phyloP scores from a whole-genome alignment of 2,329 filamentous ascomycete genomes.

The Cordyceps javanica region DNA sequence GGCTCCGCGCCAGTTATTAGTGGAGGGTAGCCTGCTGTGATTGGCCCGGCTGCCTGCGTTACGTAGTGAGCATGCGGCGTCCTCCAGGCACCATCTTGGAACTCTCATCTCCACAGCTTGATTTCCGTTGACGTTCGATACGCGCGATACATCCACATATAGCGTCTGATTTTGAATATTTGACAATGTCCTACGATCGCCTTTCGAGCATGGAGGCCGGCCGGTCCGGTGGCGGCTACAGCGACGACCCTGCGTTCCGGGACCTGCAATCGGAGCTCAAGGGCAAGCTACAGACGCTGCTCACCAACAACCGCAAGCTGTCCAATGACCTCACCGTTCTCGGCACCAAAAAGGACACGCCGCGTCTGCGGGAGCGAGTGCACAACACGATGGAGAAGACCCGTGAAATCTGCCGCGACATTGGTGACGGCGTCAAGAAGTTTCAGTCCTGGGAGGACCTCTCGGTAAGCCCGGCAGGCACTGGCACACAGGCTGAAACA shows the following conservation, averaged over 20 bases:
- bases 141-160: neutral
- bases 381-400: conserved; percentile 84
- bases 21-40: neutral
- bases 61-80: conserved; percentile 17
- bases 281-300: conserved; percentile 82
- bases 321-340: conserved; percentile 78
- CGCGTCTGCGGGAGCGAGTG: conserved; percentile 83
- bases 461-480: conserved; percentile 45
- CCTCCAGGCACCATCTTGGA: conserved; percentile 19
- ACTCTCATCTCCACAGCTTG: conserved; percentile 8
- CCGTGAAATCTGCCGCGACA: conserved; percentile 78
- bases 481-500: neutral
- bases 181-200: conserved; percentile 82
- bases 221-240: conserved; percentile 70
- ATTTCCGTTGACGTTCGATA: neutral
- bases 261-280: conserved; percentile 75
- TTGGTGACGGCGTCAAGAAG: conserved; percentile 90
- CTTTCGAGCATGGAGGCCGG: conserved; percentile 77
- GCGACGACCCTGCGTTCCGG: conserved; percentile 89
- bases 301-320: conserved; percentile 79
- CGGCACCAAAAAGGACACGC: conserved; percentile 86
- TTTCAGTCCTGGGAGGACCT: conserved; percentile 82
- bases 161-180: neutral
- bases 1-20: neutral
- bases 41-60: conserved; percentile 3